These are phyloP conservation scores for Sporisorium graminicola DNA, from an alignment of 1,284 basidiomycete species.

Conservation along the genomic window DNA sequence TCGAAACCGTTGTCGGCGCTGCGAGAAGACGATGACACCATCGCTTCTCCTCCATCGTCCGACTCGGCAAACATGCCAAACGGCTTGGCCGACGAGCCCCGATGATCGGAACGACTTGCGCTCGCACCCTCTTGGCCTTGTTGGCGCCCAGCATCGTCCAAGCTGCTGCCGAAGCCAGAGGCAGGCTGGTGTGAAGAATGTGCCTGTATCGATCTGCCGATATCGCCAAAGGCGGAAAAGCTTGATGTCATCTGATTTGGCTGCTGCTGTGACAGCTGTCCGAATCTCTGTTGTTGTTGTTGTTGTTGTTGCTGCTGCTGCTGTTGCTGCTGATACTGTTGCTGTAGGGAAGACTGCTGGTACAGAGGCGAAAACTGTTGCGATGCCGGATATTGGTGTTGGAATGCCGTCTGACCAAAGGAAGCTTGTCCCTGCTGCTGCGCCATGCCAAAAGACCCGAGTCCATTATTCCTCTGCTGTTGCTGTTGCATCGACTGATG, in stretches of 20 bases:
- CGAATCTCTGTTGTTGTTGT: conserved; percentile 13
- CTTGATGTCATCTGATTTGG: conserved; percentile 12
- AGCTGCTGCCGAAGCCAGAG: conserved; percentile 13
- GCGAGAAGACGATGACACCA: neutral
- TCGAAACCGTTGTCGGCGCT: conserved; percentile 18
- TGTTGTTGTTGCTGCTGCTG: conserved; percentile 11
- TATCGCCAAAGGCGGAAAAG: conserved; percentile 30
- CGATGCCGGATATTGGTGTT: conserved; percentile 12
- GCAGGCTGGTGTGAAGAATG: conserved; percentile 12
- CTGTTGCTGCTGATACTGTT: too few species aligned
- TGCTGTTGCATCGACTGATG: conserved; percentile 25
- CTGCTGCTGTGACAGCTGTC: conserved; percentile 33
- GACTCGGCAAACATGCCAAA: conserved; percentile 21
- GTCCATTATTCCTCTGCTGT: conserved; percentile 15
- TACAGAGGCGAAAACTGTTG: neutral
- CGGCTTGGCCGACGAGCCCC: conserved; percentile 8
- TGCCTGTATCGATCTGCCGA: conserved; percentile 10
- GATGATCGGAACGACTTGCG: neutral
- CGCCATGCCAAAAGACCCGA: conserved; percentile 1
- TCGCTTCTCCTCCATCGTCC: neutral
- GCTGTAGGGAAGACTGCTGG: too few species aligned
- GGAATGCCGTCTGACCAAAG: conserved; percentile 18
- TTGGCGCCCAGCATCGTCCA: conserved; percentile 5
- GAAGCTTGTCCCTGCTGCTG: conserved; percentile 26
- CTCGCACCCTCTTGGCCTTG: neutral